Conservation (phyloP, 1,284 basidiomycete species). For the Gomphus bonarii region DNA sequence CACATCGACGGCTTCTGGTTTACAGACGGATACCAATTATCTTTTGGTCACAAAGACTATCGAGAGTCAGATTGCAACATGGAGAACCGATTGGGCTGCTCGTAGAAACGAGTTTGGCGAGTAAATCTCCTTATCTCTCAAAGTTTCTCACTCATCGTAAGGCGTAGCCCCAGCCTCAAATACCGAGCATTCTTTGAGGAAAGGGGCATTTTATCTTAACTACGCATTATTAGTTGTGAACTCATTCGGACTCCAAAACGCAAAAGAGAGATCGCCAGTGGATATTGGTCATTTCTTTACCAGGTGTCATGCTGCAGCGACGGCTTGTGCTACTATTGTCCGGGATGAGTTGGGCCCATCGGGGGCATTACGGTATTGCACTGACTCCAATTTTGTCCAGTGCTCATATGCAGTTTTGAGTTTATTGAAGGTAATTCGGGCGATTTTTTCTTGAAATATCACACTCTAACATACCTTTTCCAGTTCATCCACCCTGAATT, state of each 20-base stretch:
- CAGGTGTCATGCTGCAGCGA: constrained; percentile 71
- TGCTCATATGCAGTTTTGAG: constrained; percentile 83
- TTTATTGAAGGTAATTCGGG: constrained; percentile 64
- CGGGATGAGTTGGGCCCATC: constrained; percentile 66
- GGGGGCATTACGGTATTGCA: constrained; percentile 75
- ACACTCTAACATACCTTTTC: constrained; percentile 13
- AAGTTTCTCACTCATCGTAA: neutral
- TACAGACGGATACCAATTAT: constrained; percentile 86
- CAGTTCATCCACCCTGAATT: constrained; percentile 81
- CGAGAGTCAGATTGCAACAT: constrained; percentile 68
- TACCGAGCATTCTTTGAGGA: constrained; percentile 38
- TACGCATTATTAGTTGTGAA: constrained; percentile 85
- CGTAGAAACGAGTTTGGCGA: constrained; percentile 5
- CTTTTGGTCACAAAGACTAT: constrained; percentile 74
- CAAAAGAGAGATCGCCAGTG: constrained; percentile 63
- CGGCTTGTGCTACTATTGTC: constrained; percentile 56
- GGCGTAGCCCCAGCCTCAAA: constrained; percentile 22
- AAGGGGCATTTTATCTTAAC: constrained; percentile 70
- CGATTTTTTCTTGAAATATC: constrained; percentile 18
- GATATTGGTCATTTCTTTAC: constrained; percentile 84
- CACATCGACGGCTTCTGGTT: constrained; percentile 70
- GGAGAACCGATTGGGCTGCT: constrained; percentile 51
- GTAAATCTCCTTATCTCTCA: neutral
- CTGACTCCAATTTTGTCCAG: constrained; percentile 89
- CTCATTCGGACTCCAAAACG: constrained; percentile 92